Evolutionary conservation across 163 green algal species (phyloP), one percentile per base, ranked within the genome.

Genomic region (Scenedesmus sp.): DNA sequence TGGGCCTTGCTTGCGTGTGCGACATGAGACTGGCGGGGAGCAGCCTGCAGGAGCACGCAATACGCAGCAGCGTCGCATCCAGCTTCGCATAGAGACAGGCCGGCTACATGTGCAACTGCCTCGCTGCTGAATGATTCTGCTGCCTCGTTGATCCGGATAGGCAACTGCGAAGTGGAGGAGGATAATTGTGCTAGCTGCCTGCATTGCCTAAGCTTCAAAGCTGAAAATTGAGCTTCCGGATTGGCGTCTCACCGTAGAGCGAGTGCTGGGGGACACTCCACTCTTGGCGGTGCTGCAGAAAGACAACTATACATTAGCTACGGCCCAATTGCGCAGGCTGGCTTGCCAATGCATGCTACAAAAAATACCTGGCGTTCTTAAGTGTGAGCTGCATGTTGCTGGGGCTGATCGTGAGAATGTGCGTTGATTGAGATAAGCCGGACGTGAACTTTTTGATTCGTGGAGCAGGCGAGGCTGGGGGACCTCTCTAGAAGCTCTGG

Each of bases 1-100:
- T 97, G 94, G 76, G 66, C 46, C 92, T 95, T 94, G 86, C 92
- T 91, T 54, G 92, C 88, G 3, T 86, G 66, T 54, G 92, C 90
- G n/a, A 92, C 88, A 89, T 92, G 79, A 5, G 62, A 64, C 12
- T 79, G 74, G 26, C 74, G 87, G 20, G 62, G 74, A 86, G 87
- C 74, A 54, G 60, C 76, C 87, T 91, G 87, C 70, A 79, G 70
- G 23, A 79, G 70, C 23, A 79, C 20, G 70, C 70, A 79, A 23
- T 15, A 52, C 70, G 52, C 70, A 18, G 52, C 70, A 18, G 5
- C 70, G 70, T 79, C 70, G 70, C 23, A 79, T 7, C 2, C 52
- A 79, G 70, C 70, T 79, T 52, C 70, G 70, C 70, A 52, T 79
- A 52, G 70, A 23, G 52, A 23, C 70, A 79, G 23, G 23, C 70